phyloP scores from a whole-genome alignment of 108 stramenopile genomes.

The Aurantiochytrium sp. region DNA sequence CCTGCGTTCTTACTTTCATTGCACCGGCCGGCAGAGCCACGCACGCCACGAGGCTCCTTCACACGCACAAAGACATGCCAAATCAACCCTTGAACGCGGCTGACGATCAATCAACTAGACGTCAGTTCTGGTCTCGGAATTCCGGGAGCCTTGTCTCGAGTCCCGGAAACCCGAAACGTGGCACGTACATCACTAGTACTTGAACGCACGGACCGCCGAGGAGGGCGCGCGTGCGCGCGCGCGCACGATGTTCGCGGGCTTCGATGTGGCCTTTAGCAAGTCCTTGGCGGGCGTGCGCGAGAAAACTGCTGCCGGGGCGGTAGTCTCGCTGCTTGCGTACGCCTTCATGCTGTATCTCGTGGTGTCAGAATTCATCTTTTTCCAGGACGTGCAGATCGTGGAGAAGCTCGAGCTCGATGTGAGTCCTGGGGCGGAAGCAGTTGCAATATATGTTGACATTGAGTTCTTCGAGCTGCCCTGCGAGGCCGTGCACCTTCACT shows the following conservation, averaged over 20 bases:
- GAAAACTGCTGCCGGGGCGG: not conserved
- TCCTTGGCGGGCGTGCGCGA: not conserved
- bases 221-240: too few relatives aligned
- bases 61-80: too few relatives aligned
- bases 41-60: too few relatives aligned
- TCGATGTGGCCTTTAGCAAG: not conserved
- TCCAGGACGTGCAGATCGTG: not conserved
- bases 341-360: not conserved
- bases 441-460: not conserved
- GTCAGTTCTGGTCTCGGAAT: too few relatives aligned
- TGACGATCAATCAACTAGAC: too few relatives aligned
- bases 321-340: not conserved
- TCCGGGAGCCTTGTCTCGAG: too few relatives aligned
- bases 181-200: too few relatives aligned
- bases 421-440: not conserved
- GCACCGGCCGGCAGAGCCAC: too few relatives aligned
- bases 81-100: too few relatives aligned
- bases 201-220: too few relatives aligned
- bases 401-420: not conserved
- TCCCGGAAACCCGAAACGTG: too few relatives aligned
- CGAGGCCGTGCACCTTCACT: not conserved
- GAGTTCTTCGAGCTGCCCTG: not conserved
- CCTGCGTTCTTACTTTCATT: too few relatives aligned
- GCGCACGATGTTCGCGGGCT: not conserved
- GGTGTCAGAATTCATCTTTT: not conserved